A percentile compares a stretch with the other conserved stretches of the same genome.
These are phyloP conservation scores for Emmonsiellopsis sp. DNA, from an alignment of 2,329 filamentous ascomycete species.

Conservation along the genomic window DNA sequence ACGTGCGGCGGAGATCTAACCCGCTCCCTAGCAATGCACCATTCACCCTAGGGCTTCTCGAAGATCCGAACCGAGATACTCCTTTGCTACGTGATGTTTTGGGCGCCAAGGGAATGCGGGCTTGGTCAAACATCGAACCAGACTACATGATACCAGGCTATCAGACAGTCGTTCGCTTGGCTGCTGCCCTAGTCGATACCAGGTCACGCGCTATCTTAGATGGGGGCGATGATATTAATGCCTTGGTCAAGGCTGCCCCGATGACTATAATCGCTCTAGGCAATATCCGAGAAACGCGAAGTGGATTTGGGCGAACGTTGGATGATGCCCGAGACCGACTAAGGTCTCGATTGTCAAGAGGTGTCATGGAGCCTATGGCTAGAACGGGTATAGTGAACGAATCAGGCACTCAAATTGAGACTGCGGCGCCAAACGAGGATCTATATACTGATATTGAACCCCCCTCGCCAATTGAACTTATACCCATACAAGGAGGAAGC, in stretches of 20 bases:
- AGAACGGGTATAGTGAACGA: too few species aligned
- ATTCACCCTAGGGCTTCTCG: slow-evolving; percentile 22
- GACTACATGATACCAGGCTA: slow-evolving; percentile 36
- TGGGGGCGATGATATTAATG: slow-evolving; percentile 20
- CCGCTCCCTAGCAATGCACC: slow-evolving; percentile 21
- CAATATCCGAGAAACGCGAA: slow-evolving; percentile 27
- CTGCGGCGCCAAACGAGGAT: too few species aligned
- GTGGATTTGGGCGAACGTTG: slow-evolving; percentile 1
- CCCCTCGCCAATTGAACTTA: neutral
- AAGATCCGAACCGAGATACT: slow-evolving; percentile 13
- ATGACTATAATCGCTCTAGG: slow-evolving; percentile 27
- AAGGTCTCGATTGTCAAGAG: neutral
- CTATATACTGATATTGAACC: neutral
- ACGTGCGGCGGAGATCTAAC: slow-evolving; percentile 24
- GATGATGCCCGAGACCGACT: neutral
- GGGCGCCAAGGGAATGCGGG: slow-evolving; percentile 21
- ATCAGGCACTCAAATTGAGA: too few species aligned
- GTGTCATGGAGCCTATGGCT: neutral
- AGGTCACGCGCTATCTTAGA: slow-evolving; percentile 25
- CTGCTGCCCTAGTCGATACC: slow-evolving; percentile 28
- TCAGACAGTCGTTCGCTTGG: slow-evolving; percentile 34
- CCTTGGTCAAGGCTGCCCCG: slow-evolving; percentile 23
- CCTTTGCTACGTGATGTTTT: slow-evolving; percentile 16
- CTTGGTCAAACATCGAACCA: slow-evolving; percentile 29
- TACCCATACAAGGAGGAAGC: neutral